Evolutionary conservation across 345 rosid genomes (phyloP).

Genomic region (Microcos paniculata): DNA sequence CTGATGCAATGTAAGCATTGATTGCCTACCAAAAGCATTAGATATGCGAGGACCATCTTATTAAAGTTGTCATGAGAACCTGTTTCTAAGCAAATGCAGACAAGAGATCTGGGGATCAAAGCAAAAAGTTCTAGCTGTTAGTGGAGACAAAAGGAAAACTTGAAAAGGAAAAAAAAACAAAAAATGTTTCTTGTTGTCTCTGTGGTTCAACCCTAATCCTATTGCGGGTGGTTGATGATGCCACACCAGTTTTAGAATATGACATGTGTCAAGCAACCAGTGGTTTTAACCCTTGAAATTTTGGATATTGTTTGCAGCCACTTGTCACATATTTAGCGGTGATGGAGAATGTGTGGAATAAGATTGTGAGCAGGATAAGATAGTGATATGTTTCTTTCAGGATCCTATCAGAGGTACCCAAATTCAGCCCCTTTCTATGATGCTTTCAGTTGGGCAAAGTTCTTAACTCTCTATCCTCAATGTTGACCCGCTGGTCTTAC

Average conservation of each 20-base stretch:
- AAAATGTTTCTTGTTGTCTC: constrained; percentile 26
- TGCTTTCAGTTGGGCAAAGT: constrained; percentile 11
- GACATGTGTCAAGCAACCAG: constrained; percentile 18
- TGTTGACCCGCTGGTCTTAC: constrained; percentile 20
- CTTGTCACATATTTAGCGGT: constrained; percentile 26
- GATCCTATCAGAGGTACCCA: constrained; percentile 18
- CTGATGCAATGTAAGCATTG: constrained; percentile 6
- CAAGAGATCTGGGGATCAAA: constrained; percentile 20
- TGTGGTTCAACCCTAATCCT: constrained; percentile 25
- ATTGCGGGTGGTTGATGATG: constrained; percentile 18
- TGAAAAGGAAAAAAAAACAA: constrained; percentile 14
- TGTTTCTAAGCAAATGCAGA: constrained; percentile 18
- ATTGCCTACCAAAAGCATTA: constrained; percentile 6
- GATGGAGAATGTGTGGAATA: constrained; percentile 10
- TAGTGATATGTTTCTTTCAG: constrained; percentile 20
- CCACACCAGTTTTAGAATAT: constrained; percentile 10
- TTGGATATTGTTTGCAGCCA: constrained; percentile 18
- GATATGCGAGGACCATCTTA: neutral
- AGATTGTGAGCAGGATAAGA: constrained; percentile 32
- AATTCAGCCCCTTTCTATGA: constrained; percentile 6
- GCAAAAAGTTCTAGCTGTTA: constrained; percentile 24
- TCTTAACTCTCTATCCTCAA: constrained; percentile 2
- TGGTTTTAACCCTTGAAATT: constrained; percentile 12
- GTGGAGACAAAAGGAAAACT: constrained; percentile 29
- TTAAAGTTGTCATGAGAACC: neutral